A percentile compares a stretch with the other conserved stretches of the same genome.
These are phyloP conservation scores for maize (Zea mays) DNA, from an alignment of 176 grass and related monocot species.

Conservation along the genomic window Zm-B73-REFERENCE-NAM-5.0 NC_050099.1:11644501-11645000, in stretches of 20 bases:
- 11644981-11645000: background rate
- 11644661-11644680: background rate
- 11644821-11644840: background rate
- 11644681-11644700: background rate
- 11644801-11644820: conserved; percentile 1
- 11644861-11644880: background rate
- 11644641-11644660: background rate
- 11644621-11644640: background rate
- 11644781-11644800: conserved; percentile 5
- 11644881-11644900: background rate
- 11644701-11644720: background rate
- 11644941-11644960: background rate
- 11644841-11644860: background rate
- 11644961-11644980: background rate
- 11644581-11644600: background rate
- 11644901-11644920: background rate
- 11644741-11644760: background rate
- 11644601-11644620: background rate
- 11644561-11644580: background rate
- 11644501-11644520: background rate
- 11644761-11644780: background rate
- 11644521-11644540: background rate
- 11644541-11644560: background rate
- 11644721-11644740: background rate
- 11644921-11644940: background rate